Evolutionary conservation across 179 eudicot species (phyloP), one percentile per base, ranked within the genome.

Genomic region (Sideroxylon spinosum): DNA sequence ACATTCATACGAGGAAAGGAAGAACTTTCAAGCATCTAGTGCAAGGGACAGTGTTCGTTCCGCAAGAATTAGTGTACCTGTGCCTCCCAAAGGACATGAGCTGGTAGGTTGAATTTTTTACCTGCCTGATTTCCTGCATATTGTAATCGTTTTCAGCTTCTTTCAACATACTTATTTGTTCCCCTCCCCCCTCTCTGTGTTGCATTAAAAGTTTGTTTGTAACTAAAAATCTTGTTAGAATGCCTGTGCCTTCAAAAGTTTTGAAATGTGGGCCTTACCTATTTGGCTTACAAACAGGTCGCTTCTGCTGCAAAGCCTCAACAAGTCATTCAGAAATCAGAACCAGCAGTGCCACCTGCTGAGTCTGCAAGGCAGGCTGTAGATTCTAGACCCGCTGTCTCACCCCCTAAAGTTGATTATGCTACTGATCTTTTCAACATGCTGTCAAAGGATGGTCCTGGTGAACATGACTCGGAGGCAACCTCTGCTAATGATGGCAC

Each of bases 381-480:
- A 63, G 88, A 87, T 44, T 32, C 81, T 77, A 63, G 83, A 79
- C 73, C 86, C 46, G 84, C 76, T 80, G 85, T 86, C 28, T 60
- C 92, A 71, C 87, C 94, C 74, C 87, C 94, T 50, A 95, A 91
- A 86, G 91, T 85, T 80, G 96, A 95, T 84, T 91, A 75, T 87
- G 96, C 97, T 68, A 90, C 95, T 77, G 96, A 95, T 84, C 98
- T 95, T 78, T 92, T 95, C 78, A 73, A 90, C 86, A 92, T 95
- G 92, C 96, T 95, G 81, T 94, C 99, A 50, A 85, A 90, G 89
- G 97, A 94, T 79, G 86, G 53, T 69, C 85, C 96, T 28, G 82
- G 74, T 86, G 96, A 89, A 74, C 89, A 82, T 82, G 78, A 87
- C 78, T 81, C 91, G 46, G 92, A 73, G 71, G 87, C 55, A 84